Evolutionary conservation across 2,329 filamentous ascomycete species (phyloP).

Genomic region (Reticulascus tulasneorum): DNA sequence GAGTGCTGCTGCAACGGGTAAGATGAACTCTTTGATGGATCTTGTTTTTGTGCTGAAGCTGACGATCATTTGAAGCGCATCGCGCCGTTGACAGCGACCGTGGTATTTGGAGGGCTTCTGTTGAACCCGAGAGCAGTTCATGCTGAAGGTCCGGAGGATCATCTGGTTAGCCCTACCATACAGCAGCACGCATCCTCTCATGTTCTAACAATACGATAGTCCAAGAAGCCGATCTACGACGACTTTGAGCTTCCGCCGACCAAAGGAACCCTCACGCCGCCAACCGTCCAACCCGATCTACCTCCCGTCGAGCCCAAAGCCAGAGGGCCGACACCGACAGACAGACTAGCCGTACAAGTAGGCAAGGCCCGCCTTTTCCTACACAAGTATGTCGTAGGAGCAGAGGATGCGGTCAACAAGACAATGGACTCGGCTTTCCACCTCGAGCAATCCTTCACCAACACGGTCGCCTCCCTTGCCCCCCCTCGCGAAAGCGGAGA

Average conservation of each 20-base stretch:
- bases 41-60: conserved; percentile 1
- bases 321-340: conserved; percentile 72
- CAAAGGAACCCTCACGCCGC: conserved; percentile 26
- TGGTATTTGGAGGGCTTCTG: conserved; percentile 44
- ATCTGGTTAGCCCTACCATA: conserved; percentile 5
- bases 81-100: conserved; percentile 50
- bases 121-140: conserved; percentile 43
- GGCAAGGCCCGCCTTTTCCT: conserved; percentile 75
- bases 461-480: conserved; percentile 82
- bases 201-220: conserved; percentile 23
- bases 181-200: background rate
- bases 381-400: conserved; percentile 67
- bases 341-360: conserved; percentile 81
- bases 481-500: conserved; percentile 83
- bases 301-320: conserved; percentile 21
- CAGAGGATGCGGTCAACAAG: conserved; percentile 80
- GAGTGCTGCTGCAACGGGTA: conserved; percentile 56
- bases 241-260: conserved; percentile 48
- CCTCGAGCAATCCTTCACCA: conserved; percentile 86
- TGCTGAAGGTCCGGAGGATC: conserved; percentile 44
- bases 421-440: conserved; percentile 76
- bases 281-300: conserved; percentile 28
- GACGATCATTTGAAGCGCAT: conserved; percentile 41
- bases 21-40: conserved; percentile 14
- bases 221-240: conserved; percentile 78